Evolutionary conservation across 2,329 filamentous ascomycete genomes (phyloP).

Genomic region (Pyricularia sp.): DNA sequence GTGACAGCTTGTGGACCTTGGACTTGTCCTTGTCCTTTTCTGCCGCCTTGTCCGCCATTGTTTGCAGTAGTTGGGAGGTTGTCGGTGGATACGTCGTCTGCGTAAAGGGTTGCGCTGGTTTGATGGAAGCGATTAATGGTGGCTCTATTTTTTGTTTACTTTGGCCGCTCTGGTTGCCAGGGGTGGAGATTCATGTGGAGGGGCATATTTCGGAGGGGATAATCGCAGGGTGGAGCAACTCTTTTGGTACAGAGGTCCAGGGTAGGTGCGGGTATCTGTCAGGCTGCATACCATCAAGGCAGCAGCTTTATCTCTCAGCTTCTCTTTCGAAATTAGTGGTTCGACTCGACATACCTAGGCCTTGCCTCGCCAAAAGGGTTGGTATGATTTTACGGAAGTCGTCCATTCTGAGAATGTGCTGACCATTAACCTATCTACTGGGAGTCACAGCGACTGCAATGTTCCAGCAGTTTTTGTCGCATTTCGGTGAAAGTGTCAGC

Average conservation of each 20-base stretch:
- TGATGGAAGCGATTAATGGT: neutral
- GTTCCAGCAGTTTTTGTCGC: neutral
- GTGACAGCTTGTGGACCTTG: conserved; percentile 88
- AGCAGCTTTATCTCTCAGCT: no score
- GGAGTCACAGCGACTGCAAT: neutral
- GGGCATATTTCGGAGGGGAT: neutral
- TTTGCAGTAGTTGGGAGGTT: neutral
- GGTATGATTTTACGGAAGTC: neutral
- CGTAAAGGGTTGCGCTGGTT: neutral
- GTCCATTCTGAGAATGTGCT: neutral
- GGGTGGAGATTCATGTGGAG: neutral
- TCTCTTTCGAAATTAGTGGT: no score
- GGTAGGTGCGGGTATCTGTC: neutral
- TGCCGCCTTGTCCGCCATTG: neutral
- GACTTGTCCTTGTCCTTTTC: conserved; percentile 56
- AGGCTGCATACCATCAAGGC: no score
- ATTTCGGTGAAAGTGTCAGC: neutral
- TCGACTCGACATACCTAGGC: no score
- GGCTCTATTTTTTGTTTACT: neutral
- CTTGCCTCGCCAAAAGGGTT: neutral
- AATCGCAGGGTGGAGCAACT: neutral
- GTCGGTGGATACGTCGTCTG: neutral
- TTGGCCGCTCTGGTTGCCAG: neutral
- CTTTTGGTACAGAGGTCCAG: neutral
- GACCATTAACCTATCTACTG: neutral